Evolutionary conservation across 2,329 filamentous ascomycete genomes (phyloP).

Genomic region (Phyllosticta paracitricarpa): DNA sequence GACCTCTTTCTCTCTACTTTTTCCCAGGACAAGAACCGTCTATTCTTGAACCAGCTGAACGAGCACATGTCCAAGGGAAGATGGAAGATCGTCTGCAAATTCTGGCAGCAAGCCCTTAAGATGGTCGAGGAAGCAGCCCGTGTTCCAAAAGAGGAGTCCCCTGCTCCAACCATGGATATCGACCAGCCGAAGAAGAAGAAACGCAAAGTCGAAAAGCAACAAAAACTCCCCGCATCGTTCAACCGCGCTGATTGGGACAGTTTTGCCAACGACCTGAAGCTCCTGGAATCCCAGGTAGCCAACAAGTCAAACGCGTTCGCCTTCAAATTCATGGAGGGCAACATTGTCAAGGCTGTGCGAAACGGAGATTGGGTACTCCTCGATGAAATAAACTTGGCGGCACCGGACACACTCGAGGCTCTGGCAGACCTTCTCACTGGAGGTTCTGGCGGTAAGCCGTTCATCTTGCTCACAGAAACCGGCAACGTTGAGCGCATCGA

Average conservation of each 20-base stretch:
- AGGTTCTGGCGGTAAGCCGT: conserved; percentile 62
- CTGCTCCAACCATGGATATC: conserved; percentile 18
- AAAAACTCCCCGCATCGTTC: conserved; percentile 24
- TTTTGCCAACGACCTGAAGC: conserved; percentile 64
- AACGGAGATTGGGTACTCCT: conserved; percentile 96
- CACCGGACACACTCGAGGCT: conserved; percentile 87
- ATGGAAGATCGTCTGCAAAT: conserved; percentile 75
- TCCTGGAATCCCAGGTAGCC: conserved; percentile 71
- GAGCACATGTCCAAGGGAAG: conserved; percentile 73
- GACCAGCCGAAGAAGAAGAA: conserved; percentile 54
- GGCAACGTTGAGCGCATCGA: conserved; percentile 84
- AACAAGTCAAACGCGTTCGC: conserved; percentile 68
- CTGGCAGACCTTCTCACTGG: conserved; percentile 78
- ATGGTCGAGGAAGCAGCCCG: conserved; percentile 57
- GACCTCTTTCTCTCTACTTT: conserved; percentile 82
- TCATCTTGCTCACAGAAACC: conserved; percentile 82
- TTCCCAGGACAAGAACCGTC: conserved; percentile 72
- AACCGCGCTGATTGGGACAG: conserved; percentile 68
- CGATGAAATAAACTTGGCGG: conserved; percentile 95
- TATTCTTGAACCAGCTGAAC: conserved; percentile 67
- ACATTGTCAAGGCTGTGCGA: conserved; percentile 87
- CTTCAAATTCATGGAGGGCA: conserved; percentile 93
- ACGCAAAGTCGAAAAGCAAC: conserved; percentile 48
- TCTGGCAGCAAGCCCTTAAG: conserved; percentile 82
- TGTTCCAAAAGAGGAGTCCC: conserved; percentile 23